Base-by-base conservation (phyloP, 257 asterid species). In the Nemophila menziesii region DNA sequence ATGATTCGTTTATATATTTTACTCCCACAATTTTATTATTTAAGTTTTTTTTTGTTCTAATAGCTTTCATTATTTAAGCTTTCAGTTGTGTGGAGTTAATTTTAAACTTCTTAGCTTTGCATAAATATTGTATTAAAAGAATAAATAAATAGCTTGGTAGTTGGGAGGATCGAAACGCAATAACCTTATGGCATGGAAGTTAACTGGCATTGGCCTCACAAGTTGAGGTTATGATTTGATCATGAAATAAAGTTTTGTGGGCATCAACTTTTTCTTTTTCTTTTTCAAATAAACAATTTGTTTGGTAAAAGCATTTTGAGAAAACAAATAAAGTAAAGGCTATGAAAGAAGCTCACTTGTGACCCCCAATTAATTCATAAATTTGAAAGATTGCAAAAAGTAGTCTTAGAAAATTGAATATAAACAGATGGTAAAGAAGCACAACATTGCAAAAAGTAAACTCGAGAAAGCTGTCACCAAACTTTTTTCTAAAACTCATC, bases 221-320 rank as follows among this genome's bases (percentile, higher is more conserved):
- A 67, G 72, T 61, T 47, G 68, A 53, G 52, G 51, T 57, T 55
- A 81, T 75, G 92, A 75, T 75, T 63, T 72, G 79, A 71, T 73
- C 67, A 74, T 71, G 80, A 74, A 74, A 77, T 89, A 72, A 57
- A 29, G 64, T 65, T 74, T 70, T 77, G 80, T 78, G 86, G 73
- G 72, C 59, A 61, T 53, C 71, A 57, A 71, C 89, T 74, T 74
- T 79, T 56, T 19, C 16, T 36, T 46, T 42, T 56, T 11, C 33
- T 54, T 56, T n/a, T n/a, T n/a, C n/a, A n/a, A n/a, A n/a, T 55
- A 58, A 58, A 73, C 61, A 48, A 49, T 49, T 59, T 69, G 73
- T 75, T 69, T 52, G 69, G 65, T 56, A 51, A n/a, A n/a, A 43
- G 51, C 23, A 26, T 39, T 42, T 24, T 29, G 36, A 44, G 34